These are phyloP conservation scores for Aspergillus indologenus DNA, from an alignment of 495 filamentous ascomycete species.

Conservation along the genomic window DNA sequence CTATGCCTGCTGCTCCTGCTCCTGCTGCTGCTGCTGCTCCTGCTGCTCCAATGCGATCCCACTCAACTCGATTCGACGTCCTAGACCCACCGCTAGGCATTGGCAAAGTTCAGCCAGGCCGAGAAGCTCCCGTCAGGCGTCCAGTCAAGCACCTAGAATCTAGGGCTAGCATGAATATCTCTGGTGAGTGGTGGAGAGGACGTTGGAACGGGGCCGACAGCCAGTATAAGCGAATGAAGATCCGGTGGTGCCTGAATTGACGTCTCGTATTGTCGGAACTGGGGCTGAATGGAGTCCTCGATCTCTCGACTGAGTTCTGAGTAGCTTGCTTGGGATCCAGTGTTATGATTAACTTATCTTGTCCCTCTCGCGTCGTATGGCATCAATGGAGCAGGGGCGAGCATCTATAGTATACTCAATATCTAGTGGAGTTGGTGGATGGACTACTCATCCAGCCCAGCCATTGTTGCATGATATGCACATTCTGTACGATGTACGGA, in stretches of 20 bases:
- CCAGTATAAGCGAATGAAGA: slow-evolving; percentile 22
- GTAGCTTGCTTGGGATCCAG: not conserved
- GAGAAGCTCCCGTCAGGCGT: slow-evolving; percentile 9
- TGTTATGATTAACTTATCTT: not conserved
- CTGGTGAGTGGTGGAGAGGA: slow-evolving; percentile 11
- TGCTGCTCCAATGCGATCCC: no score
- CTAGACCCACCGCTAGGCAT: slow-evolving; percentile 8
- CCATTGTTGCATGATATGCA: no score
- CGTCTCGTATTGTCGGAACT: slow-evolving; percentile 8
- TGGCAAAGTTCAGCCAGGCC: slow-evolving; percentile 12
- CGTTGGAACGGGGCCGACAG: slow-evolving; percentile 19
- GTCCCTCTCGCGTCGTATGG: no score
- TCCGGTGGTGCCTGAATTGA: slow-evolving; percentile 19
- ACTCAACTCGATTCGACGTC: not conserved
- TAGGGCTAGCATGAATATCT: not conserved
- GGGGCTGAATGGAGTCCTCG: not conserved
- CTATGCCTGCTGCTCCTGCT: no score
- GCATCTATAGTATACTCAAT: no score
- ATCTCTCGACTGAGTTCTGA: no score
- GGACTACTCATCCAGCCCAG: no score
- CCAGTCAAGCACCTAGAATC: slow-evolving; percentile 10
- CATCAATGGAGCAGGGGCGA: no score
- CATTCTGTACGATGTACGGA: no score
- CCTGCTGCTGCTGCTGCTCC: not conserved
- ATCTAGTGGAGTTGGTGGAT: no score